Conservation (phyloP, 257 asterid species). For the Datura wrightii region DNA sequence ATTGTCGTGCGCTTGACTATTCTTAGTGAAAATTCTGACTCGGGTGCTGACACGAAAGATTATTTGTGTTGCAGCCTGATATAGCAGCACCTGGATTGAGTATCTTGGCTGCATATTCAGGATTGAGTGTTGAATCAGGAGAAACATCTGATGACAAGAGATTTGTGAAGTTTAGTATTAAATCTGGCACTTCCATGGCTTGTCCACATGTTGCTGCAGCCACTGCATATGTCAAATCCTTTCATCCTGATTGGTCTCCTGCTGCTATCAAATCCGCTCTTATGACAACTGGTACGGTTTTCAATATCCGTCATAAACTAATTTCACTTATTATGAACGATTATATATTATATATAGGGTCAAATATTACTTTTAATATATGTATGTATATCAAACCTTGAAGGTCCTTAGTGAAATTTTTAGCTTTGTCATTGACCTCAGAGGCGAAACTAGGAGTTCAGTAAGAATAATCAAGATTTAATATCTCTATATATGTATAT, state of each 20-base stretch:
- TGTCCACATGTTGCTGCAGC: conserved; percentile 83
- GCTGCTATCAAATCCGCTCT: conserved; percentile 89
- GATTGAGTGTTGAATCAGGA: background rate
- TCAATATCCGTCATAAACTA: background rate
- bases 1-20: background rate
- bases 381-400: too few relatives aligned
- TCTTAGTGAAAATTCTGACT: background rate
- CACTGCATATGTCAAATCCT: conserved; percentile 75
- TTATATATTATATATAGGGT: background rate
- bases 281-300: conserved; percentile 72
- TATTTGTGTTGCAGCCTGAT: conserved; percentile 63
- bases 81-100: conserved; percentile 82
- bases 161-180: conserved; percentile 49
- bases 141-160: conserved; percentile 38
- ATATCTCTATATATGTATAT: background rate
- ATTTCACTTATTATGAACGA: background rate
- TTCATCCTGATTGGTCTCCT: conserved; percentile 75
- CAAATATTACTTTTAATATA: too few relatives aligned
- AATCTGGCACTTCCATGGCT: conserved; percentile 94
- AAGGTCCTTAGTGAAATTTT: too few relatives aligned
- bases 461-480: too few relatives aligned
- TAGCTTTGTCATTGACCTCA: too few relatives aligned
- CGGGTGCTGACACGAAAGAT: background rate
- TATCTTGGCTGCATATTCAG: conserved; percentile 40
- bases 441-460: too few relatives aligned